These are phyloP conservation scores for Pluteus cervinus DNA, from an alignment of 768 basidiomycete species.

Conservation along the genomic window DNA sequence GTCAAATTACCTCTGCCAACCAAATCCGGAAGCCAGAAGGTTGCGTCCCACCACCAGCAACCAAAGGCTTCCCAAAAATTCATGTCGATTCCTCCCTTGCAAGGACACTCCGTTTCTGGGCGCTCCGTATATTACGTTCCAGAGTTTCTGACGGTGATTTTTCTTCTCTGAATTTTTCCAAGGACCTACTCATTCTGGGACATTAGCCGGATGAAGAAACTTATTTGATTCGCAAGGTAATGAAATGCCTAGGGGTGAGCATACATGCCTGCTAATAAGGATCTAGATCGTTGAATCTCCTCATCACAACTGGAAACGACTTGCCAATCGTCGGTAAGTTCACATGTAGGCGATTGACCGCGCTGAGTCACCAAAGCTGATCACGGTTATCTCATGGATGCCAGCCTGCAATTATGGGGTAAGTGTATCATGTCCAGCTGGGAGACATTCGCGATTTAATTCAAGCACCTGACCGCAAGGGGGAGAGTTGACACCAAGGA, in stretches of 20 bases:
- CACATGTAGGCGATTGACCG: constrained; percentile 9
- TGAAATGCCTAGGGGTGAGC: constrained; percentile 3
- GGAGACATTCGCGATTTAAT: constrained; percentile 4
- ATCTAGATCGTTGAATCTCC: constrained; percentile 71
- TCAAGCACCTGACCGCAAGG: constrained; percentile 30
- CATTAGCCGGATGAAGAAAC: constrained; percentile 61
- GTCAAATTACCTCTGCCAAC: no score
- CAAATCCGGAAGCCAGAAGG: no score
- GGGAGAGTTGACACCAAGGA: constrained; percentile 69
- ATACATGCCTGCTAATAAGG: neutral
- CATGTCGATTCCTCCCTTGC: no score
- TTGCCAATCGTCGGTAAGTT: constrained; percentile 63
- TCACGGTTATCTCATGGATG: neutral
- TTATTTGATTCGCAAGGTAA: constrained; percentile 72
- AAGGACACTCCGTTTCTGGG: no score
- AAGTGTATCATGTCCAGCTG: constrained; percentile 11
- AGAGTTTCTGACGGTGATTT: constrained; percentile 55
- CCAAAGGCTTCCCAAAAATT: no score
- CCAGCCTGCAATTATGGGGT: constrained; percentile 77
- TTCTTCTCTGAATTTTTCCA: constrained; percentile 2
- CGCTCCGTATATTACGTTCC: constrained; percentile 74
- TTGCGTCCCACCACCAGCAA: no score
- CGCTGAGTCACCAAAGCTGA: no score
- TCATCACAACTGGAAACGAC: constrained; percentile 76
- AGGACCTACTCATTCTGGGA: constrained; percentile 1